Percentiles rank a stretch among this genome's conserved stretches.
Evolutionary conservation across 2,329 filamentous ascomycete genomes (phyloP).

Genomic region (Lasiodiplodia sp.): DNA sequence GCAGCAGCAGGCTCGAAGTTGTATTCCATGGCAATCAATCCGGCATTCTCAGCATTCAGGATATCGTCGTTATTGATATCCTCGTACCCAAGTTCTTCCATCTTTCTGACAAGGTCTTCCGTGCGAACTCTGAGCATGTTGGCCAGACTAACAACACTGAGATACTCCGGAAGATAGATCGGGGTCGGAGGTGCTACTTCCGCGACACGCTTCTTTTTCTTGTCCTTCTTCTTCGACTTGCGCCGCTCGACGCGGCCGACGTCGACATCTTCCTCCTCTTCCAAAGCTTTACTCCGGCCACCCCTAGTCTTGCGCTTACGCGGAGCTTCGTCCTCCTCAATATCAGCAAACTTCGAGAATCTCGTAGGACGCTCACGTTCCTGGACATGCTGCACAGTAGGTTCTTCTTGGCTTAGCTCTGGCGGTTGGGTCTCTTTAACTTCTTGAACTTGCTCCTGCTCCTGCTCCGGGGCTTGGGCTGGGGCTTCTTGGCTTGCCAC

Average conservation of each 20-base stretch:
- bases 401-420: background rate
- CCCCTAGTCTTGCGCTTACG: conserved; percentile 31
- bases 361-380: conserved; percentile 9
- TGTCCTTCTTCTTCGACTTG: conserved; percentile 36
- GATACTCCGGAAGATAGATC: conserved; percentile 87
- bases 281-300: conserved; percentile 27
- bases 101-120: conserved; percentile 74
- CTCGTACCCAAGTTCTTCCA: conserved; percentile 89
- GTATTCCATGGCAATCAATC: conserved; percentile 89
- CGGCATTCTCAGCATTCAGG: conserved; percentile 88
- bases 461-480: background rate
- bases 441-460: too few species aligned
- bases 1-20: conserved; percentile 87
- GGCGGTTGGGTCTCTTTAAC: background rate
- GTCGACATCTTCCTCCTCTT: conserved; percentile 32
- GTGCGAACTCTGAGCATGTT: conserved; percentile 74
- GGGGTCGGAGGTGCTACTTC: conserved; percentile 42
- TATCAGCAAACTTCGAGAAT: conserved; percentile 32
- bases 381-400: background rate
- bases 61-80: conserved; percentile 83
- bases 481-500: background rate
- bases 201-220: conserved; percentile 21
- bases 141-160: conserved; percentile 85
- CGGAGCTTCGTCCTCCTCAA: conserved; percentile 37
- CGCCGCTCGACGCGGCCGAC: conserved; percentile 39